Base-by-base conservation (phyloP, 129 eudicot species). In the Flaveria ramosissima region DNA sequence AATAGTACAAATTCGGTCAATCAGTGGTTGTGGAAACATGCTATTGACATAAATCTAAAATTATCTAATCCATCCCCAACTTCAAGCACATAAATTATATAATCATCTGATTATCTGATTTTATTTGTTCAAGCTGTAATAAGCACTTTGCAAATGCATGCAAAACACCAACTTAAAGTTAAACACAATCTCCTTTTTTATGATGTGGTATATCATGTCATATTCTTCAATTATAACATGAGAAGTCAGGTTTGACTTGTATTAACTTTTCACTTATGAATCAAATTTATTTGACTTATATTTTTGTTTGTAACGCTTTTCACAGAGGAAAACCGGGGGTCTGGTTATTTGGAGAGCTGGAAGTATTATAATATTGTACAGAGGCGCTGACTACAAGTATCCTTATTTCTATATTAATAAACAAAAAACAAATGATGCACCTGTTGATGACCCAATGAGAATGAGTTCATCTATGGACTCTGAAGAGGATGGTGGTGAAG, bases 291-390 rank as follows among this genome's bases (percentile, higher is more conserved):
- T 67, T 72, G 72, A 76, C 39, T 0, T 75, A 36, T 14, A 14
- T 26, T 32, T 75, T 71, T 47, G 36, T 19, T 66, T 73, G 75
- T 46, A 61, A 50, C 66, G n/a, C 74, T 17, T 80, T 55, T 84
- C 80, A 73, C 96, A 91, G 99, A 86, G 79, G 27, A 94, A 91
- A 83, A 94, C 99, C 1, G 99, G 99, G 72, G 99, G 99, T 59
- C 79, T 94, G 78, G 97, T 94, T 80, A 19, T 94, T 50, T 94
- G 97, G 99, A 89, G 99, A 77, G 77, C 99, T 67, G 99, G 99
- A 81, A 84, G 93, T 64, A 89, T 83, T 39, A 91, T 94, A 63
- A 65, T 94, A 53, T 53, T 94, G 82, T 94, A 89, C 86, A 86
- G 99, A 77, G 99, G 99, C 71, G 78, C 85, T 3, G 84, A 94